Conservation (phyloP, 108 stramenopile genomes). For the Conticribra weissflogii region DNA sequence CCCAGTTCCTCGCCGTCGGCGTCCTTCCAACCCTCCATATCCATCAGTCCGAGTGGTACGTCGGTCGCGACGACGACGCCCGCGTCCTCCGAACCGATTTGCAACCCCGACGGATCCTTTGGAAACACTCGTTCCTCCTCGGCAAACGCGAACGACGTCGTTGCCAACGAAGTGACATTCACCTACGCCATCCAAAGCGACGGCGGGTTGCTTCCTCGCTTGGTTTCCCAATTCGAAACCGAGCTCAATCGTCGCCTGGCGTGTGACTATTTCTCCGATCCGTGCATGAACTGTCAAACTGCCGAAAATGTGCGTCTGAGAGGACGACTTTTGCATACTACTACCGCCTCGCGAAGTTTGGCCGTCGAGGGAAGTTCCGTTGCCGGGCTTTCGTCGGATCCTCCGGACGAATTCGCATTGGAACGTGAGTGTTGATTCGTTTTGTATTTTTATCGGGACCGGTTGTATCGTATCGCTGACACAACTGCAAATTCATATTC, state of each 20-base stretch:
- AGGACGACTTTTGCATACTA: slow-evolving; percentile 13
- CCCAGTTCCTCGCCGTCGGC: slow-evolving; percentile 1
- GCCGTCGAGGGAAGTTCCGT: slow-evolving; percentile 26
- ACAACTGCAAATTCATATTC: not conserved
- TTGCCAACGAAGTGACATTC: slow-evolving; percentile 15
- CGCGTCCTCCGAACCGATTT: slow-evolving; percentile 9
- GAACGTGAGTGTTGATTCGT: slow-evolving; percentile 26
- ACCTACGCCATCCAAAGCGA: slow-evolving; percentile 30
- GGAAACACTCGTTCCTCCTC: slow-evolving; percentile 15
- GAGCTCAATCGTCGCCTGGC: slow-evolving; percentile 35
- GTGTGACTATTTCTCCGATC: slow-evolving; percentile 33
- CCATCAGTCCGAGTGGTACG: slow-evolving; percentile 5
- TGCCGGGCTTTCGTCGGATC: slow-evolving; percentile 37
- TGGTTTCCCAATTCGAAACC: slow-evolving; percentile 37
- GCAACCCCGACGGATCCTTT: slow-evolving; percentile 40
- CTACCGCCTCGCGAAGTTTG: slow-evolving; percentile 13
- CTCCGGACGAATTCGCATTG: slow-evolving; percentile 17
- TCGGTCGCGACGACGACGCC: not conserved
- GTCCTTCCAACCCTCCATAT: slow-evolving; percentile 6
- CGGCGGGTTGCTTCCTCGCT: slow-evolving; percentile 3
- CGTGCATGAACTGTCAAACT: slow-evolving; percentile 30
- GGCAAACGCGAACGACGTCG: slow-evolving; percentile 2
- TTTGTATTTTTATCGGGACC: no score
- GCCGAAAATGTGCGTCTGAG: not conserved
- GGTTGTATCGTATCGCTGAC: not conserved